Base-by-base conservation (phyloP, 805 yeast genomes). In the Candida gorgasii region DNA sequence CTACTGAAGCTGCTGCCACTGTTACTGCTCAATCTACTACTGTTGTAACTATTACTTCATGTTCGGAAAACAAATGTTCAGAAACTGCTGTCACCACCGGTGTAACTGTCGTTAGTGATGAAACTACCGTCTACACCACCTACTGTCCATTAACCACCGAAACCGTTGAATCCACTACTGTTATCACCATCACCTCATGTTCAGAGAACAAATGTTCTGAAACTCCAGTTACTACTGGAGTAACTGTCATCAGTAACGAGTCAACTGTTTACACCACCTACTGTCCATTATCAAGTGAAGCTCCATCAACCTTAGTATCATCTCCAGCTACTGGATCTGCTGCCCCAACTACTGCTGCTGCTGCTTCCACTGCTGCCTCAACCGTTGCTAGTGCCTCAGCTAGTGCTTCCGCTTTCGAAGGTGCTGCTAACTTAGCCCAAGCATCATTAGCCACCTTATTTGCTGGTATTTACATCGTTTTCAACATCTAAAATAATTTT, bases 161-260 rank as follows among this genome's bases (percentile, higher is more conserved):
- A 19, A 47, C 57, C 12, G 48, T 32, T n/a, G 32, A 39, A 14
- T 42, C 50, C 2, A 56, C 64, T 20, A 63, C 69, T 16, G 57
- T 59, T 14, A 38, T 65, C 12, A 63, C 69, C 13, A 50, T 62
- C 38, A 63, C 73, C 19, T 61, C 69, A 14, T 67, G 73, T 45
- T 44, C 55, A 4, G 58, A 58, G 39, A 32, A 64, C 49, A 58
- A 48, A 43, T 67, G 72, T 49, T 19, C 52, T 7, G 40, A 40
- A 14, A 53, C 45, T 30, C 52, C 67, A 14, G 56, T 57, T 36
- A 67, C 73, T 40, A 58, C 68, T 39, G 72, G 72, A 39, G 39
- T 58, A 7, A 54, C 62, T 14, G 42, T 53, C 18, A 49, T 57
- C 14, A 49, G 54, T 24, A 44, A 43, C 24, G 54, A 53, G 17